phyloP scores from a whole-genome alignment of 306 rosid genomes.

The Gastrolobium bilobum region DNA sequence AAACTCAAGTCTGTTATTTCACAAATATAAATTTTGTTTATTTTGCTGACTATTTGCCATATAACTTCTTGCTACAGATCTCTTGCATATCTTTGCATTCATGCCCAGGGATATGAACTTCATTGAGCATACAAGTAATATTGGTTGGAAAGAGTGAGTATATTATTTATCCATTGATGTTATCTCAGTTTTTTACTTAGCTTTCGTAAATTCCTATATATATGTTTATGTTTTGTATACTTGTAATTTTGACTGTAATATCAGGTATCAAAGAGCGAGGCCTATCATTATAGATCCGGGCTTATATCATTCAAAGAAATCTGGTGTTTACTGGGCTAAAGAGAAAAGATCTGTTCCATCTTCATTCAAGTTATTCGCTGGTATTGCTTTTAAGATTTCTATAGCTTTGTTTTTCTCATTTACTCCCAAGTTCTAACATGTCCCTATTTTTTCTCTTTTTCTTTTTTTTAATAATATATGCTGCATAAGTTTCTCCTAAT shows the following conservation, averaged over 20 bases:
- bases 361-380: slow-evolving; percentile 89
- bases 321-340: slow-evolving; percentile 93
- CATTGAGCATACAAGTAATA: slow-evolving; percentile 84
- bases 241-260: slow-evolving; percentile 40
- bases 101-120: slow-evolving; percentile 91
- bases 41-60: slow-evolving; percentile 45
- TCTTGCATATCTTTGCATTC: slow-evolving; percentile 86
- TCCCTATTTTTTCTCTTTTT: background rate
- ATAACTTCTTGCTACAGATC: slow-evolving; percentile 64
- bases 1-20: slow-evolving; percentile 27
- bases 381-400: slow-evolving; percentile 50
- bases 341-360: slow-evolving; percentile 88
- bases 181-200: slow-evolving; percentile 36
- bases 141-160: slow-evolving; percentile 98
- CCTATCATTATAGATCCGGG: slow-evolving; percentile 90
- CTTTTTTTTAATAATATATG: background rate
- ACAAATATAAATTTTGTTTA: slow-evolving; percentile 17
- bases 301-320: slow-evolving; percentile 81
- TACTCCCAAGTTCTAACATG: background rate
- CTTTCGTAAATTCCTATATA: slow-evolving; percentile 1
- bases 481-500: slow-evolving; percentile 12
- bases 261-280: slow-evolving; percentile 78
- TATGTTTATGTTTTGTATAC: slow-evolving; percentile 24
- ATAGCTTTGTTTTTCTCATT: slow-evolving; percentile 26
- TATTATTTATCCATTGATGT: background rate